A percentile compares a stretch with the other conserved stretches of the same genome.
Conservation (phyloP, 306 rosid genomes). For the Cercis canadensis region DNA sequence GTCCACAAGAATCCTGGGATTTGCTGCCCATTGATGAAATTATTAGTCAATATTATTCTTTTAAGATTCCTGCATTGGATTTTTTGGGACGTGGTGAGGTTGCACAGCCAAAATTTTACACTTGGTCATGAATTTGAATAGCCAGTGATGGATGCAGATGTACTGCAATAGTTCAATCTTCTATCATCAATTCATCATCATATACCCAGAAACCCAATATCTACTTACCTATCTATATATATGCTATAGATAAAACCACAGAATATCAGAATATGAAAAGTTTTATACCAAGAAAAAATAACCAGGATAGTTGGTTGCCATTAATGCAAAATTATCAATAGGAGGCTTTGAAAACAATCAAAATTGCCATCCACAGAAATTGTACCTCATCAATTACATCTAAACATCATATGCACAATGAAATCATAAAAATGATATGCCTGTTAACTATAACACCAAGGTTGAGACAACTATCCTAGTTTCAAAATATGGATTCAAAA, state of each 20-base stretch:
- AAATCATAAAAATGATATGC: conserved; percentile 42
- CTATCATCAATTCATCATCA: neutral
- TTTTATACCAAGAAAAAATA: conserved; percentile 24
- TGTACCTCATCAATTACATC: conserved; percentile 42
- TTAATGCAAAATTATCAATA: conserved; percentile 24
- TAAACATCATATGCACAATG: conserved; percentile 49
- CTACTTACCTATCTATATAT: neutral
- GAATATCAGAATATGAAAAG: conserved; percentile 21
- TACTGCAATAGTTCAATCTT: conserved; percentile 12
- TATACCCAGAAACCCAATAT: conserved; percentile 20
- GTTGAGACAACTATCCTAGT: conserved; percentile 51
- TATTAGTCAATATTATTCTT: neutral
- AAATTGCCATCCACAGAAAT: conserved; percentile 44
- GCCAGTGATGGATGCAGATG: neutral
- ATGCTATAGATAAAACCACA: conserved; percentile 30
- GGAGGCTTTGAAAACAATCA: conserved; percentile 29
- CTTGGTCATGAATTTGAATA: neutral
- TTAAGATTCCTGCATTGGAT: neutral
- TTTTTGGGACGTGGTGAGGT: neutral
- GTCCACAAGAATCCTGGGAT: neutral
- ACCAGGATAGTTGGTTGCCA: conserved; percentile 23
- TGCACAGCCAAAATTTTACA: conserved; percentile 3
- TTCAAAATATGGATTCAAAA: conserved; percentile 56
- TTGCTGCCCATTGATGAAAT: neutral
- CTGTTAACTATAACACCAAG: conserved; percentile 45